phyloP scores from a whole-genome alignment of 306 rosid species.

The Dicorynia guianensis region DNA sequence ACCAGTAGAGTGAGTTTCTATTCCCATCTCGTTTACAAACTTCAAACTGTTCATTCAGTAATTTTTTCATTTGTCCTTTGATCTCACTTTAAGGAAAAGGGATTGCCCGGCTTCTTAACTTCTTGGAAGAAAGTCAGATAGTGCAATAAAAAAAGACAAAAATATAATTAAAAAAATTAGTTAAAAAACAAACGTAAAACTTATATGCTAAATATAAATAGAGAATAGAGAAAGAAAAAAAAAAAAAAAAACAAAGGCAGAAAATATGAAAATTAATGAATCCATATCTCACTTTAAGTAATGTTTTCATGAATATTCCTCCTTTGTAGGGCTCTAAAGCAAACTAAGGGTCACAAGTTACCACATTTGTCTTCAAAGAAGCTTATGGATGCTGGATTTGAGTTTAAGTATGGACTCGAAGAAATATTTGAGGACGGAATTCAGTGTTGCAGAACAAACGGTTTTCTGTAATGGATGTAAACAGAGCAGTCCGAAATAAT shows the following conservation, averaged over 20 bases:
- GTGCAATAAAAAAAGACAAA: too few relatives aligned
- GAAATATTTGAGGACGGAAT: conserved; percentile 56
- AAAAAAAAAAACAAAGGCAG: too few relatives aligned
- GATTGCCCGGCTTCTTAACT: too few relatives aligned
- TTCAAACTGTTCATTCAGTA: background rate
- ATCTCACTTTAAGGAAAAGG: too few relatives aligned
- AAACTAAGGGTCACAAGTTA: conserved; percentile 10
- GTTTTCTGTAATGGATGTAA: background rate
- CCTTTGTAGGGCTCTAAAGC: conserved; percentile 44
- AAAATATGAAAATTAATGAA: too few relatives aligned
- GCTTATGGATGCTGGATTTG: conserved; percentile 58
- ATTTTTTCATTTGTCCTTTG: background rate
- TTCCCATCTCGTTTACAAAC: background rate
- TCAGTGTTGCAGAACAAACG: conserved; percentile 39
- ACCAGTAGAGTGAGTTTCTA: conserved; percentile 53
- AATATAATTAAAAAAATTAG: too few relatives aligned
- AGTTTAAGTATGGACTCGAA: conserved; percentile 53
- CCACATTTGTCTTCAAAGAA: conserved; percentile 54
- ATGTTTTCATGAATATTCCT: too few relatives aligned
- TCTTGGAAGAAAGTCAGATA: too few relatives aligned
- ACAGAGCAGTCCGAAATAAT: background rate
- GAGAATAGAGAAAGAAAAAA: too few relatives aligned
- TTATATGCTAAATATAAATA: too few relatives aligned
- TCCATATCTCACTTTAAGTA: too few relatives aligned
- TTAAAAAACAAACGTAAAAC: too few relatives aligned